These are phyloP conservation scores for Artemisia argyi DNA, from an alignment of 129 eudicot genomes.

Conservation along the genomic window DNA sequence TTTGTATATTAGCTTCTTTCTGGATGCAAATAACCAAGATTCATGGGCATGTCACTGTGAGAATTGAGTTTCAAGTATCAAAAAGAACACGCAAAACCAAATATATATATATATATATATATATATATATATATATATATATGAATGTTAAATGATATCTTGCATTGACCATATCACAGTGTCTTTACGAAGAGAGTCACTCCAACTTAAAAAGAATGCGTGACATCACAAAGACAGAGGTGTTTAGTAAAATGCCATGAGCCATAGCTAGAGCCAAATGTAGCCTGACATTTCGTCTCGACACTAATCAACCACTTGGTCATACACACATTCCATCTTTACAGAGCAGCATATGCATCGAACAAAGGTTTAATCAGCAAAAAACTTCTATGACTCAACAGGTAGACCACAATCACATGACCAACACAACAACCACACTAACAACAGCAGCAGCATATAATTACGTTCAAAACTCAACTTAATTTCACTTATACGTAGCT, in stretches of 20 bases:
- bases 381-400: background rate
- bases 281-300: background rate
- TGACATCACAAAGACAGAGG: slow-evolving; percentile 10
- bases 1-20: slow-evolving; percentile 53
- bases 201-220: too few species aligned
- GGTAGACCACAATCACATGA: background rate
- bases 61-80: background rate
- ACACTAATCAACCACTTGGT: background rate
- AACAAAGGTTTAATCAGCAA: background rate
- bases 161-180: slow-evolving; percentile 12
- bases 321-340: background rate
- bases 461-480: too few species aligned
- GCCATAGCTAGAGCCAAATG: slow-evolving; percentile 17
- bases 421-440: background rate
- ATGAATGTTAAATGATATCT: background rate
- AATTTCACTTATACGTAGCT: too few species aligned
- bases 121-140: background rate
- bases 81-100: slow-evolving; percentile 21
- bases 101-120: background rate
- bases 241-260: background rate
- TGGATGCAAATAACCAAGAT: slow-evolving; percentile 29
- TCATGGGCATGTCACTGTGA: slow-evolving; percentile 9
- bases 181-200: background rate
- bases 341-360: background rate
- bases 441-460: background rate